These are phyloP conservation scores for Stereocaulon alpinum DNA, from an alignment of 495 filamentous ascomycete species.

Conservation along the genomic window DNA sequence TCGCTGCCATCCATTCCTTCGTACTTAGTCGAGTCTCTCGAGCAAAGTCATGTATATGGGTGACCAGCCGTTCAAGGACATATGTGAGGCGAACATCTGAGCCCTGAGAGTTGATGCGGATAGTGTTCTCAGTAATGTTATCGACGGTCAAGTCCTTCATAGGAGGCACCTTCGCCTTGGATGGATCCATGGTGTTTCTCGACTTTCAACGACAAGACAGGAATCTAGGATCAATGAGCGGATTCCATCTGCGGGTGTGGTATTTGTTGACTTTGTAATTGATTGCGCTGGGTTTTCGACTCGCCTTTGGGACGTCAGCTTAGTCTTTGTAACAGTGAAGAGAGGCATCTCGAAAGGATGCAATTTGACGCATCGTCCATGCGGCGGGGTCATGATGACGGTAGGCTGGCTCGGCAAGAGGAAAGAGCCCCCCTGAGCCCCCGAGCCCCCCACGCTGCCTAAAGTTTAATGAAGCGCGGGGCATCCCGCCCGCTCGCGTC, in stretches of 20 bases:
- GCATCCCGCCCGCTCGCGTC: no score
- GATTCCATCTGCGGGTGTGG: neutral
- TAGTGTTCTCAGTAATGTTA: constrained; percentile 72
- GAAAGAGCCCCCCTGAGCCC: neutral
- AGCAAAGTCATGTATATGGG: constrained; percentile 74
- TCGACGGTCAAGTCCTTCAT: constrained; percentile 69
- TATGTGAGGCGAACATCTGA: constrained; percentile 57
- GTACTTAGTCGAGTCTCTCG: constrained; percentile 70
- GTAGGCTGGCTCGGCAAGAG: constrained; percentile 8
- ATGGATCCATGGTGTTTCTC: constrained; percentile 38
- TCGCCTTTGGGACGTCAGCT: neutral
- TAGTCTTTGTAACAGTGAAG: neutral
- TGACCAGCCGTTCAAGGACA: constrained; percentile 61
- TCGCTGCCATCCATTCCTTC: constrained; percentile 67
- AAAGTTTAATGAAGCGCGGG: neutral
- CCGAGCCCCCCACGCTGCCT: no score
- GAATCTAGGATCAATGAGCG: no score
- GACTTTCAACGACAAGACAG: neutral
- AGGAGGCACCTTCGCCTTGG: constrained; percentile 41
- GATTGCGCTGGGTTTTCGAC: neutral
- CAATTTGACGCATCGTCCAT: neutral
- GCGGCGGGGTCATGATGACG: neutral
- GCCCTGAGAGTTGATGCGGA: constrained; percentile 63
- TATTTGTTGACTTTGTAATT: neutral
- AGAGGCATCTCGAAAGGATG: neutral